These are phyloP conservation scores for Orychophragmus violaceus DNA, from an alignment of 345 rosid species.

Conservation along the genomic window DNA sequence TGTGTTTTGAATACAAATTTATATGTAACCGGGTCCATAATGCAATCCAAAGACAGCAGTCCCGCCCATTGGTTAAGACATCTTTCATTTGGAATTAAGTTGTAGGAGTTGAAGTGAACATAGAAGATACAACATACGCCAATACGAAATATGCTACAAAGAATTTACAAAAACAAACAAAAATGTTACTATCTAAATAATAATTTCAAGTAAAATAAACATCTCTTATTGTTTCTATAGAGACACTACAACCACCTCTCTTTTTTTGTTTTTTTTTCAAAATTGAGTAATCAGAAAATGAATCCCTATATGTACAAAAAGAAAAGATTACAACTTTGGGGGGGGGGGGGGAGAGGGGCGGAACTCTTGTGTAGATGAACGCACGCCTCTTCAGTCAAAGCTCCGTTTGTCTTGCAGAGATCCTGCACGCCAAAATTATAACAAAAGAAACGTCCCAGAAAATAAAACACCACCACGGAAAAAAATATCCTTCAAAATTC, in stretches of 20 bases:
- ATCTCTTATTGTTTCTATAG: constrained; percentile 46
- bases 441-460: background rate
- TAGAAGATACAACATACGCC: background rate
- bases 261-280: background rate
- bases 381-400: constrained; percentile 30
- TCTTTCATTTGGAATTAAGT: too few relatives aligned
- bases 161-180: constrained; percentile 2
- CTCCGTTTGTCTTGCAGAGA: constrained; percentile 13
- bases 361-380: constrained; percentile 13
- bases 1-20: too few relatives aligned
- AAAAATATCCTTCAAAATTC: constrained; percentile 16
- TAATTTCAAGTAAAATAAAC: constrained; percentile 12
- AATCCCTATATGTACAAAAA: constrained; percentile 14
- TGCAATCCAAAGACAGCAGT: too few relatives aligned
- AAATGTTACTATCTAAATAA: background rate
- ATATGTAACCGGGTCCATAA: too few relatives aligned
- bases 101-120: too few relatives aligned
- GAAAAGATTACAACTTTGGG: background rate
- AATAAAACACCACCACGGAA: constrained; percentile 12
- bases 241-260: constrained; percentile 13
- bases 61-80: too few relatives aligned
- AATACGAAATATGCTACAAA: background rate
- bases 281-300: constrained; percentile 10
- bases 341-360: constrained; percentile 25
- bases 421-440: constrained; percentile 14